Base-by-base conservation (phyloP, 495 filamentous ascomycete species). In the Hypoxylon cercidicola region DNA sequence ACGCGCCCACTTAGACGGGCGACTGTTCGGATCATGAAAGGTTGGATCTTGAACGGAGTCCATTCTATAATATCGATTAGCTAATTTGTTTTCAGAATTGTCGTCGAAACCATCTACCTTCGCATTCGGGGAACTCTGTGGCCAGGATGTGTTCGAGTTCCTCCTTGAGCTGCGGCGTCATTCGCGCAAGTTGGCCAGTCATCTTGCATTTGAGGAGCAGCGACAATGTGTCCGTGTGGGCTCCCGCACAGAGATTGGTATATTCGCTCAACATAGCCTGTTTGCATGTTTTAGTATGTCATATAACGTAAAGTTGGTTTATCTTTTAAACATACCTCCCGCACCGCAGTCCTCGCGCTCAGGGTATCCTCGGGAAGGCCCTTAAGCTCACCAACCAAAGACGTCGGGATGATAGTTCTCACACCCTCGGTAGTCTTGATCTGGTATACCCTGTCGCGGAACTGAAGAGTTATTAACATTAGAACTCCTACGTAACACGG, bases 371-470 rank as follows among this genome's bases (percentile, higher is more conserved):
- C 76, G 4, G 76, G 76, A 16, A 78, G 60, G 18, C 74, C 73
- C 59, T 77, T 78, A 19, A 79, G 58, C 66, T 78, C 76, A 10
- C 68, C 66, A 10, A 77, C 64, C 35, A 75, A 61, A 21, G 69
- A 70, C 7, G 74, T 57, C 15, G 75, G 77, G 25, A 77, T 70
- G 45, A 75, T 68, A 34, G 72, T 70, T 44, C 76, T 72, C 35
- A 70, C 55, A 19, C 77, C 77, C 60, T 79, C 75, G 23, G 75
- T 79, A 7, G 74, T 71, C 64, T 71, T 77, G 61, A 79, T 74
- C 48, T 75, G 69, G 30, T 75, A 79, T 6, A 73, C 71, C n/a
- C 39, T 52, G 47, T 77, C 72, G 20, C 65, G 62, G 35, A 77
- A 78, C 75, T 78, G 51, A 5, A 30, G n/a, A n/a, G 61, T 0